Evolutionary conservation across 441 rosid species (phyloP).

Genomic region (Syzygium syzygioides): DNA sequence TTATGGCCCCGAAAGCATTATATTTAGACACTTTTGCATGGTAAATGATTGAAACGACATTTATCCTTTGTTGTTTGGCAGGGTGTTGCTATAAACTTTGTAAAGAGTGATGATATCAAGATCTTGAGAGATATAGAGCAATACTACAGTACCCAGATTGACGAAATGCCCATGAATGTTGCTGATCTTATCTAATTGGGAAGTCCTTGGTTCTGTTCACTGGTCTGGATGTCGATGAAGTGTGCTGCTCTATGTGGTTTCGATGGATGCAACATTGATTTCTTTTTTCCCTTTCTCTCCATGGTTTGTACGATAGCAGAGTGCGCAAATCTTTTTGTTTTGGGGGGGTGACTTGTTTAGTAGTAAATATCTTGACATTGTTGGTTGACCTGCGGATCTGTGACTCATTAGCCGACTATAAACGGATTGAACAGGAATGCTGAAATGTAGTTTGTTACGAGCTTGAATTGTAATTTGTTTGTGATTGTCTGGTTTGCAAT

Average conservation of each 20-base stretch:
- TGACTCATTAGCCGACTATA: neutral
- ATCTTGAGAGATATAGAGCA: constrained; percentile 93
- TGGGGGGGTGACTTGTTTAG: neutral
- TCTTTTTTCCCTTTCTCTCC: neutral
- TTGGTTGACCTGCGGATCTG: neutral
- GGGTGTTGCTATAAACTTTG: constrained; percentile 98
- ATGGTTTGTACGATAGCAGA: neutral
- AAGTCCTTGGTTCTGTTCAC: neutral
- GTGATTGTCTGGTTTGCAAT: neutral
- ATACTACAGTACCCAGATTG: constrained; percentile 95
- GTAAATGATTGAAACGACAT: neutral
- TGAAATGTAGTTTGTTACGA: neutral
- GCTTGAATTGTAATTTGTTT: neutral
- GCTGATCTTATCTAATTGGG: constrained; percentile 64
- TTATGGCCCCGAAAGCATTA: neutral
- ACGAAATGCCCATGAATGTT: constrained; percentile 98
- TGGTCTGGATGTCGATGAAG: neutral
- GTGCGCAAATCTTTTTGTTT: neutral
- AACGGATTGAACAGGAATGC: neutral
- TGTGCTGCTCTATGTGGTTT: neutral
- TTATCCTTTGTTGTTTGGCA: constrained; percentile 17
- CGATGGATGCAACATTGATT: neutral
- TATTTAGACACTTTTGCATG: neutral
- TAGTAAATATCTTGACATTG: neutral
- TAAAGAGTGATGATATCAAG: constrained; percentile 89